Evolutionary conservation across 2,329 filamentous ascomycete genomes (phyloP).

Genomic region (Alternaria dauci): DNA sequence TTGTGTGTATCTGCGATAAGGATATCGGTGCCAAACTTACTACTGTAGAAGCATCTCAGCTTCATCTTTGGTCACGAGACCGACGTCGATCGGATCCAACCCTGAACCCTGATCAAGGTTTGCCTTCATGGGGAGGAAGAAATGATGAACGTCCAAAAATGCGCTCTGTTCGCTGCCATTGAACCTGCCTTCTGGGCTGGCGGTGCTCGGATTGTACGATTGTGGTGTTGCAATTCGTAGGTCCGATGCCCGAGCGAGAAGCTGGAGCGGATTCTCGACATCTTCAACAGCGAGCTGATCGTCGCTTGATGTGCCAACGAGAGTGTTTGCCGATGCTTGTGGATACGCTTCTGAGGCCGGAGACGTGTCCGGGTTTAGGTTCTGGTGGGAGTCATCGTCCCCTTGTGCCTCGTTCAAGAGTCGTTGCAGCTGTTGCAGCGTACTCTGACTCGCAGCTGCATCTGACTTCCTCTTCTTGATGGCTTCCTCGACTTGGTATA

Average conservation of each 20-base stretch:
- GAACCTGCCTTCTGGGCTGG: conserved; percentile 39
- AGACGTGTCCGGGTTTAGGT: conserved; percentile 7
- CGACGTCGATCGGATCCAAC: conserved; percentile 73
- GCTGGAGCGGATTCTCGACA: conserved; percentile 76
- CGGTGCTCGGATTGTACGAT: conserved; percentile 31
- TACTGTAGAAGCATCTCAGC: conserved; percentile 70
- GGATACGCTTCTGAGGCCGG: conserved; percentile 1
- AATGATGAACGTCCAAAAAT: conserved; percentile 65
- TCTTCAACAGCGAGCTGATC: conserved; percentile 69
- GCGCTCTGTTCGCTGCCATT: conserved; percentile 49
- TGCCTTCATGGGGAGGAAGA: conserved; percentile 72
- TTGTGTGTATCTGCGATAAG: background rate
- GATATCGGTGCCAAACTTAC: conserved; percentile 54
- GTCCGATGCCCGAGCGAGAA: conserved; percentile 76
- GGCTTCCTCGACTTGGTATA: conserved; percentile 77
- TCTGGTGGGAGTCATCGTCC: conserved; percentile 16
- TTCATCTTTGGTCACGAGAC: conserved; percentile 72
- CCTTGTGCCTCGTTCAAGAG: conserved; percentile 60
- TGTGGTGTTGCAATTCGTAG: conserved; percentile 62
- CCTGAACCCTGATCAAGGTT: conserved; percentile 70
- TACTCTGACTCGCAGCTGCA: conserved; percentile 29
- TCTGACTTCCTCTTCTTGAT: conserved; percentile 47
- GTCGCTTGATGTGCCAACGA: conserved; percentile 43
- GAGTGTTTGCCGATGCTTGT: conserved; percentile 32
- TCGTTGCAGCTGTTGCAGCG: conserved; percentile 55